Evolutionary conservation across 2,329 filamentous ascomycete genomes (phyloP), one percentile per base, ranked within the genome.

Genomic region (Exophiala bonariae): DNA sequence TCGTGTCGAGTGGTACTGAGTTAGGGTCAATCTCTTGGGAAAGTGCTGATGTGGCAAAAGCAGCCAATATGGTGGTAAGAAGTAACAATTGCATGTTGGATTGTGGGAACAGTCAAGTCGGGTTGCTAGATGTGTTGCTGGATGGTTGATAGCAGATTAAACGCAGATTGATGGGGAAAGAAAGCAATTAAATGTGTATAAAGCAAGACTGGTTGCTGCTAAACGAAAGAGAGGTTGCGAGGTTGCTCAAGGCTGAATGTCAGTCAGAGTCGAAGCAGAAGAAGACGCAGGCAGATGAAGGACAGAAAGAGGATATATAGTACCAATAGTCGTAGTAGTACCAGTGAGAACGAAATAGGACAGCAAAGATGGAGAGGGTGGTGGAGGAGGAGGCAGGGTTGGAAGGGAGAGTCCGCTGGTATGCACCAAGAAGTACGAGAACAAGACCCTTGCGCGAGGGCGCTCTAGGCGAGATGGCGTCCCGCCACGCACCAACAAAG

Each of bases 21-120:
- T 56, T 63, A 5, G 62, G 66, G 47, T 73, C 64, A 40, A 75
- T 62, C 22, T 54, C 57, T 48, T 67, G 75, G 59, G 65, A 61
- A 42, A 49, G 55, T 28, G 59, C 66, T 47, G 71, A 49, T 20
- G 63, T 61, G 47, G 63, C 56, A 37, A 71, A 46, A 36, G 61
- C 54, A 45, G 70, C 51, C 17, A 72, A 46, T 17, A 59, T 42
- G 39, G 50, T 46, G 28, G 55, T 28, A 57, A 61, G 44, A 52
- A 62, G 44, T 55, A 56, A 50, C 63, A 33, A 52, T 42, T 56
- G 49, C 46, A 53, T 50, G 32, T 18, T 50, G 44, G 37, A n/a
- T n/a, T 26, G 23, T 6, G 23, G 23, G 23, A 26, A 26, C 23
- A 26, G 11, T 26, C 6, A 6, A 26, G 11, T 26, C 23, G 6